Evolutionary conservation across 306 rosid species (phyloP).

Genomic region (Acacia acuminata): DNA sequence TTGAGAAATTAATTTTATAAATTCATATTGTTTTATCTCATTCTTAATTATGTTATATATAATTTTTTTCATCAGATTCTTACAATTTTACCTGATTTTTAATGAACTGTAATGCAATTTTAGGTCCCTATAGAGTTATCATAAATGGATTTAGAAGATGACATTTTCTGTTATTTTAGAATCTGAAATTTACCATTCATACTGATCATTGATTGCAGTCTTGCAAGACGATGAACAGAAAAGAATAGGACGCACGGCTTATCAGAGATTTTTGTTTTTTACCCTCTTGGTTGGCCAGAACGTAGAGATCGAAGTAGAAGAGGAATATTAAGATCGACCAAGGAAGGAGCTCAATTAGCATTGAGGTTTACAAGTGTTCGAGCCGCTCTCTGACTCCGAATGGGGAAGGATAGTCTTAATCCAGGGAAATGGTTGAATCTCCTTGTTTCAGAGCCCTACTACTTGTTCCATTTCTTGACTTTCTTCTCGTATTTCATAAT

Average conservation of each 20-base stretch:
- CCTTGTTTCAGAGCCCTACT: constrained; percentile 77
- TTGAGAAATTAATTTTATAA: no score
- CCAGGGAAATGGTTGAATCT: constrained; percentile 54
- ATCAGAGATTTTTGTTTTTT: background rate
- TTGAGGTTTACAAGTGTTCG: background rate
- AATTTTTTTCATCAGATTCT: no score
- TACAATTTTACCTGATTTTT: no score
- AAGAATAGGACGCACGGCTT: background rate
- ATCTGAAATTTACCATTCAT: no score
- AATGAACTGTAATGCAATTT: no score
- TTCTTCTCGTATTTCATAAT: constrained; percentile 79
- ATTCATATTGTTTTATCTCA: no score
- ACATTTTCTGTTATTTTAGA: no score
- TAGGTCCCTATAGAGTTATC: no score
- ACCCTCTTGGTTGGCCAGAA: background rate
- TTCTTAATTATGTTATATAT: no score
- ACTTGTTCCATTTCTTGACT: constrained; percentile 67
- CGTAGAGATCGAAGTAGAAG: background rate
- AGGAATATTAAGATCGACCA: background rate
- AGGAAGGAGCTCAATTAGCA: background rate
- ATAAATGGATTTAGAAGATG: no score
- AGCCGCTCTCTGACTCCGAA: background rate
- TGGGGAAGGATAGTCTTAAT: constrained; percentile 40
- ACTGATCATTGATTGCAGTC: background rate
- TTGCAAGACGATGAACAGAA: background rate